These are phyloP conservation scores for Phytophthora fragariae DNA, from an alignment of 352 stramenopile genomes.

Conservation along the genomic window DNA sequence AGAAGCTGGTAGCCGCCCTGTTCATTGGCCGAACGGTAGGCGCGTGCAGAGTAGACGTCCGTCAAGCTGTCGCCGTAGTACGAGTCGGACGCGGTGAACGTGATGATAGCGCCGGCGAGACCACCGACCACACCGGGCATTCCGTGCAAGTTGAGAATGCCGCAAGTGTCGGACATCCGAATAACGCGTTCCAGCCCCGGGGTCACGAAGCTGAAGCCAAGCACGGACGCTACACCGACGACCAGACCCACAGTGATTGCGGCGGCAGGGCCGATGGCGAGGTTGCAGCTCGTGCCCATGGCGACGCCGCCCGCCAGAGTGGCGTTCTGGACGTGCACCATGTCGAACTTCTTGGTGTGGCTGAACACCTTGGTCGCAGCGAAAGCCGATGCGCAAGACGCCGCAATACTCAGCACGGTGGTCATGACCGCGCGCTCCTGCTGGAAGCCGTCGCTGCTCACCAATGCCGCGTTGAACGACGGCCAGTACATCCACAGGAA, in stretches of 20 bases:
- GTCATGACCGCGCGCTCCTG: constrained; percentile 80
- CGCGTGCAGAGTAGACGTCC: constrained; percentile 56
- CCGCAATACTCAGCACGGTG: constrained; percentile 78
- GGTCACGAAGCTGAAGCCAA: constrained; percentile 55
- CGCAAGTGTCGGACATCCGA: constrained; percentile 59
- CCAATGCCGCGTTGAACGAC: constrained; percentile 83
- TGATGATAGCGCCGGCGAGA: constrained; percentile 61
- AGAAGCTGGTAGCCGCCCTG: constrained; percentile 73
- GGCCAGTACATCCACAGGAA: constrained; percentile 92
- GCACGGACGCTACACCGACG: constrained; percentile 56
- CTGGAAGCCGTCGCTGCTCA: constrained; percentile 59
- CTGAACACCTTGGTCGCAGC: constrained; percentile 50
- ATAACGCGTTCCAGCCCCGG: constrained; percentile 50
- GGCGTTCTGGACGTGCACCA: constrained; percentile 88
- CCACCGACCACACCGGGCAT: constrained; percentile 76
- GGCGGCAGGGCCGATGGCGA: constrained; percentile 71
- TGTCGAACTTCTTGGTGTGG: constrained; percentile 76
- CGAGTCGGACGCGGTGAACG: constrained; percentile 56
- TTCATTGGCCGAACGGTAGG: constrained; percentile 46
- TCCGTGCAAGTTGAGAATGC: constrained; percentile 84
- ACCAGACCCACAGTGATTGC: constrained; percentile 62
- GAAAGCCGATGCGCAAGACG: constrained; percentile 69
- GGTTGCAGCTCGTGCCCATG: constrained; percentile 77
- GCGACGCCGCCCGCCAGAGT: constrained; percentile 86
- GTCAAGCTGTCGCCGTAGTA: constrained; percentile 57